Conservation (phyloP, 1,284 basidiomycete genomes). For the Microstroma glucosiphilum region DNA sequence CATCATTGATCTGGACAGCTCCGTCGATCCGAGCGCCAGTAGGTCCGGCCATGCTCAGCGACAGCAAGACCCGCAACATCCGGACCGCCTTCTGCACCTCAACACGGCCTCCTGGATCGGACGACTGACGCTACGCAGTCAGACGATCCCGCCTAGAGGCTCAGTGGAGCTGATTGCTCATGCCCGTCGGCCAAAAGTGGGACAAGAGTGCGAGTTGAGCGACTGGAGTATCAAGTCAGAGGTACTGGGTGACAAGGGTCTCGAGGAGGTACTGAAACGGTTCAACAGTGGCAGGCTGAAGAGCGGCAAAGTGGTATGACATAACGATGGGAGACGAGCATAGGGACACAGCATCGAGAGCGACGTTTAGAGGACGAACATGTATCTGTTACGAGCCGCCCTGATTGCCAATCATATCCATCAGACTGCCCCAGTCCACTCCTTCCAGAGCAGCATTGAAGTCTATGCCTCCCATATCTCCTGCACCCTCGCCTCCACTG, state of each 20-base stretch:
- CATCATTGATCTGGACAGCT: slow-evolving; percentile 11
- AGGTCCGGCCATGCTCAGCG: neutral
- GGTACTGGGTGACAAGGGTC: neutral
- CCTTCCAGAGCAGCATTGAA: slow-evolving; percentile 1
- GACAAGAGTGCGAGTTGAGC: neutral
- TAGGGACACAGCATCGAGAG: too few species aligned
- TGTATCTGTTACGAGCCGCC: too few species aligned
- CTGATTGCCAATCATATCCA: neutral
- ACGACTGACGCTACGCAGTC: slow-evolving; percentile 11
- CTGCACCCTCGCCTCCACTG: neutral
- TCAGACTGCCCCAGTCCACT: neutral
- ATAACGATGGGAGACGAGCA: too few species aligned
- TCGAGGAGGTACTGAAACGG: neutral
- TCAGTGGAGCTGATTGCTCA: neutral
- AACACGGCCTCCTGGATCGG: slow-evolving; percentile 11
- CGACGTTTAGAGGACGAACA: too few species aligned
- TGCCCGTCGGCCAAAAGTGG: neutral
- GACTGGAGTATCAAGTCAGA: neutral
- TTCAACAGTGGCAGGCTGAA: slow-evolving; percentile 2
- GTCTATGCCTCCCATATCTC: neutral
- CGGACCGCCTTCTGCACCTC: neutral
- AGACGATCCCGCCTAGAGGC: neutral
- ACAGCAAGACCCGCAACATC: neutral
- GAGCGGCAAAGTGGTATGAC: neutral
- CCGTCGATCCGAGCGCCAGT: neutral